Evolutionary conservation across 768 basidiomycete genomes (phyloP).

Genomic region (Pisolithus microcarpus): DNA sequence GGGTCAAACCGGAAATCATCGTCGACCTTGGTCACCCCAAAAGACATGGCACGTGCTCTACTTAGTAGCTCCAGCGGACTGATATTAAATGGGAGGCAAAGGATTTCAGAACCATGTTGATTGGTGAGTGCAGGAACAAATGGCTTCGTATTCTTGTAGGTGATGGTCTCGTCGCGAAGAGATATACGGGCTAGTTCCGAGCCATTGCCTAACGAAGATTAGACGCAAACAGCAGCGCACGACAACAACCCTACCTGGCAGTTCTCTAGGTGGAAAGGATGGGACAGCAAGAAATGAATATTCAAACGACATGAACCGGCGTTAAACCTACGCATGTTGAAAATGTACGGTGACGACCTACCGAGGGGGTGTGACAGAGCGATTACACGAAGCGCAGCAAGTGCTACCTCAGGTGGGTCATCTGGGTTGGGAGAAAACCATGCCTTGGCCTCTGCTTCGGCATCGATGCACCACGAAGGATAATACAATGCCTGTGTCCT

Average conservation of each 20-base stretch:
- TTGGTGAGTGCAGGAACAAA: constrained; percentile 42
- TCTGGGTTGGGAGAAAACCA: constrained; percentile 21
- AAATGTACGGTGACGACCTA: constrained; percentile 30
- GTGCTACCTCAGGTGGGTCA: constrained; percentile 22
- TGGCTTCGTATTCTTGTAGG: constrained; percentile 29
- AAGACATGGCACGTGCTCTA: constrained; percentile 27
- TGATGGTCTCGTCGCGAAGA: constrained; percentile 25
- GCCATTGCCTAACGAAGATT: constrained; percentile 9
- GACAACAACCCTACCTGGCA: constrained; percentile 19
- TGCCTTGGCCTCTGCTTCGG: constrained; percentile 37
- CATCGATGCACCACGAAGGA: constrained; percentile 57
- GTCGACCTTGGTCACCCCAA: constrained; percentile 29
- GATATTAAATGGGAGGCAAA: constrained; percentile 50
- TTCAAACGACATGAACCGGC: not conserved
- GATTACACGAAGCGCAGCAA: not conserved
- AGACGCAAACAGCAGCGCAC: not conserved
- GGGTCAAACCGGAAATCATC: constrained; percentile 38
- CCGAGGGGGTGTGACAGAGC: constrained; percentile 6
- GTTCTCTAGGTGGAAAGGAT: constrained; percentile 18
- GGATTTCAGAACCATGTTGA: constrained; percentile 43
- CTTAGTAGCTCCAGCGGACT: constrained; percentile 47
- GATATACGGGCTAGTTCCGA: constrained; percentile 37
- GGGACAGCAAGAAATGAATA: constrained; percentile 4
- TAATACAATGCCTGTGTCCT: constrained; percentile 51
- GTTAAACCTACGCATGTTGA: constrained; percentile 40